Percentiles rank a stretch among this genome's conserved stretches.
Evolutionary conservation across 208 protist species (phyloP).

Genomic region (Tritrichomonas foetus): DNA sequence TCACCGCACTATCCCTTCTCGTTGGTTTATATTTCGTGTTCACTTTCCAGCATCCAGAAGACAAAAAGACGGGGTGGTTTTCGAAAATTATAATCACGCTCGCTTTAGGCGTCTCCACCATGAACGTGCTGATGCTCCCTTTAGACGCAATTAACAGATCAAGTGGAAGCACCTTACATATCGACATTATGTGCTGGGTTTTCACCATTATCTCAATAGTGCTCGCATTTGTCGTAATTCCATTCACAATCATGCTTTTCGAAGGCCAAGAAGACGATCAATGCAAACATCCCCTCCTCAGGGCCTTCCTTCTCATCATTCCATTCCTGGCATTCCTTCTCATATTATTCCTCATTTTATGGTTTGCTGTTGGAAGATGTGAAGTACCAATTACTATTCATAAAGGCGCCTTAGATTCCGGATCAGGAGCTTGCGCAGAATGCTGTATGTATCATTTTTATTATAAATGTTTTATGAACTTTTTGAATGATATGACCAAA

Average conservation of each 20-base stretch:
- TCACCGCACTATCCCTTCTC: background rate
- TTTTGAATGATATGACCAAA: too few species aligned
- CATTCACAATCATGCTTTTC: background rate
- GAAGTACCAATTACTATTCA: background rate
- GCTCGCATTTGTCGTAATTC: background rate
- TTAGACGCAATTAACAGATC: background rate
- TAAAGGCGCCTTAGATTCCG: too few species aligned
- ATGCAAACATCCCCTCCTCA: background rate
- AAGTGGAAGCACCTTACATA: background rate
- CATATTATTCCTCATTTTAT: slow-evolving; percentile 9
- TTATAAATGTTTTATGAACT: too few species aligned
- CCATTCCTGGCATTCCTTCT: background rate
- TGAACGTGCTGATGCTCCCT: slow-evolving; percentile 10
- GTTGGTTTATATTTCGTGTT: background rate
- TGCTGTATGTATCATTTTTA: too few species aligned
- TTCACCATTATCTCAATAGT: background rate
- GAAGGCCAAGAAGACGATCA: background rate
- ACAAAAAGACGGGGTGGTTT: background rate
- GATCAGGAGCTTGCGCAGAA: background rate
- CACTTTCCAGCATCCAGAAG: background rate
- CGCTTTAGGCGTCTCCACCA: background rate
- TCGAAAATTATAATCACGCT: background rate
- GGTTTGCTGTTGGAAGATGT: background rate
- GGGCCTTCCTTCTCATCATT: background rate
- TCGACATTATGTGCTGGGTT: background rate